These are phyloP conservation scores for Echria macrotheca DNA, from an alignment of 495 filamentous ascomycete species.

Conservation along the genomic window DNA sequence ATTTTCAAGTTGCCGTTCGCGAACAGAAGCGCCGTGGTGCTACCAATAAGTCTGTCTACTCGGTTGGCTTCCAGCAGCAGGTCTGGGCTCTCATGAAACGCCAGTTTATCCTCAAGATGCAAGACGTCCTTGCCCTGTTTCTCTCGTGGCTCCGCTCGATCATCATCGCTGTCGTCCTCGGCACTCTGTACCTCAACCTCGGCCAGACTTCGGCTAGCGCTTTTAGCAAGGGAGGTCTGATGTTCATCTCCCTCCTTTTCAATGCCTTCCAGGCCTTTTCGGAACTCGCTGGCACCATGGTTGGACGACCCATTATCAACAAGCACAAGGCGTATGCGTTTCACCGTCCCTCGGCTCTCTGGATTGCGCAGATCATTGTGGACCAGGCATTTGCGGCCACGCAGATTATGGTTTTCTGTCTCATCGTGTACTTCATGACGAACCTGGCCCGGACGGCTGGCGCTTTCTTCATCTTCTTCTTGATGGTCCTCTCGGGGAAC, in stretches of 20 bases:
- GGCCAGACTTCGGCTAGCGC: conserved; percentile 61
- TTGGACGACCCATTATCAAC: conserved; percentile 67
- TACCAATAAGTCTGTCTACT: conserved; percentile 66
- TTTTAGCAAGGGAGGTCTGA: conserved; percentile 69
- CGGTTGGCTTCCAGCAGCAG: conserved; percentile 71
- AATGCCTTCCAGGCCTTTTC: conserved; percentile 76
- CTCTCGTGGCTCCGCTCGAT: conserved; percentile 74
- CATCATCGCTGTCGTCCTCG: conserved; percentile 69
- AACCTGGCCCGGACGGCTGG: conserved; percentile 60
- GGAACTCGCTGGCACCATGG: conserved; percentile 66
- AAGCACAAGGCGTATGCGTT: conserved; percentile 77
- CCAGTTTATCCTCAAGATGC: conserved; percentile 79
- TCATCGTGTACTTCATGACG: conserved; percentile 80
- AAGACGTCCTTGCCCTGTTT: conserved; percentile 70
- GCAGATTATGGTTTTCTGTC: conserved; percentile 63
- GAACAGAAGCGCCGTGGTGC: conserved; percentile 72
- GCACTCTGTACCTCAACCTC: conserved; percentile 70
- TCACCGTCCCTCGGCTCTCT: conserved; percentile 71
- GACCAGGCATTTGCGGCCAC: conserved; percentile 64
- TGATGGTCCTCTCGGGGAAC: conserved; percentile 66
- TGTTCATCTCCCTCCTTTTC: conserved; percentile 72
- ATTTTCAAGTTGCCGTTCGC: conserved; percentile 69
- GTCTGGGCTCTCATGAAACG: conserved; percentile 77
- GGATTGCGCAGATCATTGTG: conserved; percentile 75
- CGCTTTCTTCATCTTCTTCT: conserved; percentile 72